These are phyloP conservation scores for Xerocomus nothofagi DNA, from an alignment of 1,284 basidiomycete species.

Conservation along the genomic window DNA sequence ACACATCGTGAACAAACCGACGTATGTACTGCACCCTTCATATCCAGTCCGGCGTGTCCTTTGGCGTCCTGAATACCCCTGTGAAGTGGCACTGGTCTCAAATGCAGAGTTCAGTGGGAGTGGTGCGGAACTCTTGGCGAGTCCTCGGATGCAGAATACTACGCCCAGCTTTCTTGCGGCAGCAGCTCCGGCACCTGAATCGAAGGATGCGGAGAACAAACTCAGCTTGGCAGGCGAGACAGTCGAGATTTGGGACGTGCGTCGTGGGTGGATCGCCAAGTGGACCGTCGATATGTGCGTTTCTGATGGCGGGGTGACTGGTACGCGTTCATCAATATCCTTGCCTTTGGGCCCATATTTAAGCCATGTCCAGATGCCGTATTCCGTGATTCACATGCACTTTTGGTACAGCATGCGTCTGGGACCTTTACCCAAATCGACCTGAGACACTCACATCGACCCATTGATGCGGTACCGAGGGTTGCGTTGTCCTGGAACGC, in stretches of 20 bases:
- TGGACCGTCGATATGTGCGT: constrained; percentile 69
- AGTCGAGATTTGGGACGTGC: constrained; percentile 87
- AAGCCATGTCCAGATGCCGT: constrained; percentile 51
- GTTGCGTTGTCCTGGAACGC: constrained; percentile 70
- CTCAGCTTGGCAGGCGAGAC: constrained; percentile 47
- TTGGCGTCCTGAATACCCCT: constrained; percentile 81
- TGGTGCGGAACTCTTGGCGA: constrained; percentile 30
- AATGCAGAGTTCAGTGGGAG: constrained; percentile 56
- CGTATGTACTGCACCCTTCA: constrained; percentile 74
- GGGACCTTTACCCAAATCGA: constrained; percentile 83
- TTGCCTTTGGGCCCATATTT: neutral
- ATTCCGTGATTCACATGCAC: constrained; percentile 69
- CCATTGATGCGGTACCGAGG: constrained; percentile 71
- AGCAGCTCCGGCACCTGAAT: constrained; percentile 2
- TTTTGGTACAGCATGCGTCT: constrained; percentile 78
- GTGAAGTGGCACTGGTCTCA: constrained; percentile 75
- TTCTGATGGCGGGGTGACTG: constrained; percentile 68
- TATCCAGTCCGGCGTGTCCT: constrained; percentile 72
- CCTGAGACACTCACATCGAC: constrained; percentile 57
- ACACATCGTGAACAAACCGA: constrained; percentile 60
- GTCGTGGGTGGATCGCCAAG: constrained; percentile 79
- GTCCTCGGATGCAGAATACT: constrained; percentile 31
- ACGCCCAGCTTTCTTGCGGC: constrained; percentile 24
- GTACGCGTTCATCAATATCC: constrained; percentile 38
- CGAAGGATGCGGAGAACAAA: constrained; percentile 25